Base-by-base conservation (phyloP, 1,139 yeast species). In the Saccharomyces hybrid region DNA sequence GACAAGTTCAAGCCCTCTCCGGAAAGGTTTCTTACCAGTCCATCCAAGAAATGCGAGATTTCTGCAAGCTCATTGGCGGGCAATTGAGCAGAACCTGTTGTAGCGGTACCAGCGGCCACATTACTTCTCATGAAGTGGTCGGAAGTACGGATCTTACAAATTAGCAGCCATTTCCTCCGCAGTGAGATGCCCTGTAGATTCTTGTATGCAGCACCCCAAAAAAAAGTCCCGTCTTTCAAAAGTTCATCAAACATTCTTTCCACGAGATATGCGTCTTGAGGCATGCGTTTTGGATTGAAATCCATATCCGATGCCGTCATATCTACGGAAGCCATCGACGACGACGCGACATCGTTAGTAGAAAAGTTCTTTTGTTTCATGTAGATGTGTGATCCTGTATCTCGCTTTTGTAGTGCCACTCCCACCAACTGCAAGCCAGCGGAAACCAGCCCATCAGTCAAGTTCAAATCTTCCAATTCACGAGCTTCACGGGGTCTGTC, bases 121-220 rank as follows among this genome's bases (percentile, higher is more conserved):
- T 20, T 20, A 20, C 23, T 20, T 20, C 23, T 20, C 23, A 20
- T 20, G 23, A 20, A 27, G 20, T 46, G 31, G 5, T 50, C 42
- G 9, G 46, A 16, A 11, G 16, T 41, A 25, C 42, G 26, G 16
- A 47, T 54, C 34, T 56, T 55, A 32, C 60, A 57, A 9, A 57
- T 55, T 5, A 56, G 48, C 48, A 52, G 55, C 60, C 60, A 57
- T 48, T 56, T 55, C 44, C 54, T 52, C 14, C 44, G 38, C 23
- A 42, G 47, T 7, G 57, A 50, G 3, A 56, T 49, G 16, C 46
- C 46, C 23, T 51, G 52, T 48, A 54, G 46, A n/a, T 53, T 53
- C 13, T 46, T 47, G 16, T 51, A 48, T 8, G 52, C 54, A 38
- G 49, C 50, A 7, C 56, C 56, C 56, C 56, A 55, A 28, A 51